These are phyloP conservation scores for Omphalea diandra DNA, from an alignment of 441 rosid genomes.

Conservation along the genomic window DNA sequence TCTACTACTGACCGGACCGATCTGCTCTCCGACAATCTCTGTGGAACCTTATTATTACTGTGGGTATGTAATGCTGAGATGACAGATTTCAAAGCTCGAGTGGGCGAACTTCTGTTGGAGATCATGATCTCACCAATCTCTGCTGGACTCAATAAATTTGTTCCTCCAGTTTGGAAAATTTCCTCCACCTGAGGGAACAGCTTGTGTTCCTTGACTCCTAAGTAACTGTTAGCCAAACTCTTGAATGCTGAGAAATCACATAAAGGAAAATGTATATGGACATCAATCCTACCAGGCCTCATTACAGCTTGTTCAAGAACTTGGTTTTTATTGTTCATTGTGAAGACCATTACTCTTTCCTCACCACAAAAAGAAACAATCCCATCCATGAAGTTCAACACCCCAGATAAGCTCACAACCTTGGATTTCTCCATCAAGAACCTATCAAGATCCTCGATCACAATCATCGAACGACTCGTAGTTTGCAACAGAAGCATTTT, in stretches of 20 bases:
- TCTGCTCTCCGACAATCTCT: slow-evolving; percentile 15
- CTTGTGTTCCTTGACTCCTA: too few species aligned
- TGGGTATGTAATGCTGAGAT: slow-evolving; percentile 43
- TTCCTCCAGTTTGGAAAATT: slow-evolving; percentile 42
- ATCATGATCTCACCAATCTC: slow-evolving; percentile 65
- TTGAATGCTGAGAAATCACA: too few species aligned
- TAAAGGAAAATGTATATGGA: too few species aligned
- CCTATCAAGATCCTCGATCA: slow-evolving; percentile 76
- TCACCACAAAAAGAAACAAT: slow-evolving; percentile 44
- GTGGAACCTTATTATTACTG: slow-evolving; percentile 19
- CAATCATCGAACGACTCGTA: slow-evolving; percentile 52
- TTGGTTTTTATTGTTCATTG: slow-evolving; percentile 47
- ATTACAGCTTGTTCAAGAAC: slow-evolving; percentile 52
- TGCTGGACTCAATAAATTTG: slow-evolving; percentile 55
- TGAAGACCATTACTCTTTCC: slow-evolving; percentile 58
- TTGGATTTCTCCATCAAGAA: slow-evolving; percentile 44
- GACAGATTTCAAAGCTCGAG: slow-evolving; percentile 52
- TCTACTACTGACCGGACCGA: slow-evolving; percentile 26
- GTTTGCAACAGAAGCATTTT: slow-evolving; percentile 62
- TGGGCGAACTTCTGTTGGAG: slow-evolving; percentile 54
- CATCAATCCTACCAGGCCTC: too few species aligned
- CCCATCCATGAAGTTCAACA: slow-evolving; percentile 64
- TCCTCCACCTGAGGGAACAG: too few species aligned
- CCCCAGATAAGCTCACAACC: slow-evolving; percentile 36
- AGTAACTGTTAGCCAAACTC: too few species aligned